These are phyloP conservation scores for Rhodotorula sp. DNA, from an alignment of 1,284 basidiomycete genomes.

Conservation along the genomic window DNA sequence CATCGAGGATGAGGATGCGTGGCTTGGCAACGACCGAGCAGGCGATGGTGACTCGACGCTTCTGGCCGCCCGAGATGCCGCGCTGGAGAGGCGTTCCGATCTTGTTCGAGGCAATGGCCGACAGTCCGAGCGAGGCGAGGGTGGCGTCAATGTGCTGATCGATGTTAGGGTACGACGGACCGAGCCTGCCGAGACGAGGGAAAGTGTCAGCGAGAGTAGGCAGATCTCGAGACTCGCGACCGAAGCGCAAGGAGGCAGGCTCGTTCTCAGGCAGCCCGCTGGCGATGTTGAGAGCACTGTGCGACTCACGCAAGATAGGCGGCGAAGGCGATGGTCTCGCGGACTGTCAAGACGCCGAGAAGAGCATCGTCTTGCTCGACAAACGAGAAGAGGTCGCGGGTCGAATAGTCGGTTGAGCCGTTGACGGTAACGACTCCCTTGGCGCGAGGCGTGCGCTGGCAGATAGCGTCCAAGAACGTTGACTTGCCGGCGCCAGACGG, in stretches of 20 bases:
- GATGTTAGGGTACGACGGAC: conserved; percentile 12
- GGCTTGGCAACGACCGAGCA: conserved; percentile 49
- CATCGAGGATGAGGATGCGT: conserved; percentile 51
- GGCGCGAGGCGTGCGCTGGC: conserved; percentile 41
- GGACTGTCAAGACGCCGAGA: conserved; percentile 51
- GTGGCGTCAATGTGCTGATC: conserved; percentile 38
- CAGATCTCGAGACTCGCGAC: background rate
- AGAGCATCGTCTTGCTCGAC: conserved; percentile 53
- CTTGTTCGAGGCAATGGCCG: conserved; percentile 42
- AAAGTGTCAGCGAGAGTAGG: background rate
- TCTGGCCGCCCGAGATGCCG: conserved; percentile 53
- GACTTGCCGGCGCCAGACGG: conserved; percentile 51
- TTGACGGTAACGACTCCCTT: conserved; percentile 21
- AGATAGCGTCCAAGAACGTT: conserved; percentile 51
- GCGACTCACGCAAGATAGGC: conserved; percentile 43
- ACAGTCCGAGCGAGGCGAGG: conserved; percentile 46
- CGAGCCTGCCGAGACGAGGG: conserved; percentile 10
- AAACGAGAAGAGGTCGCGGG: conserved; percentile 42
- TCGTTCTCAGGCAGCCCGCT: no score
- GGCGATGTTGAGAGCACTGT: background rate
- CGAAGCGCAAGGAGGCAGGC: no score
- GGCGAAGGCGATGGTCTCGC: conserved; percentile 49
- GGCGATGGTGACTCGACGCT: conserved; percentile 49
- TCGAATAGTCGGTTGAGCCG: conserved; percentile 18
- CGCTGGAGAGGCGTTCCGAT: conserved; percentile 52